phyloP scores from a whole-genome alignment of 2,329 filamentous ascomycete genomes.

The Alternaria tenuissima region DNA sequence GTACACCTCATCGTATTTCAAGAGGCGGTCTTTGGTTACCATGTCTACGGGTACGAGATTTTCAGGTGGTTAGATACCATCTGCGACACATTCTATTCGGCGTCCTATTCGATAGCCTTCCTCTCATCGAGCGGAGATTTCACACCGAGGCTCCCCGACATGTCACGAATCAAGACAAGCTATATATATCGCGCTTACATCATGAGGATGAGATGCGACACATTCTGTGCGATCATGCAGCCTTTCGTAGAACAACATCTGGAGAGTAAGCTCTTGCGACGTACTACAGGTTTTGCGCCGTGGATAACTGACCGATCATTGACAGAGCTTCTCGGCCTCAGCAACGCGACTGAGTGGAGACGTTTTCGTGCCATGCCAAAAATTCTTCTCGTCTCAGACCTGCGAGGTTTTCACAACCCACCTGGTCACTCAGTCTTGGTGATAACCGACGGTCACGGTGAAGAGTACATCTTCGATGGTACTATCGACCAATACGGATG shows the following conservation, averaged over 20 bases:
- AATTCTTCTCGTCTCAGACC: background rate
- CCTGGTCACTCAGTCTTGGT: background rate
- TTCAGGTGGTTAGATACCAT: background rate
- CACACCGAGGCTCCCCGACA: background rate
- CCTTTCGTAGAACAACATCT: background rate
- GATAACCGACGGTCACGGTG: background rate
- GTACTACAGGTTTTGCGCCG: background rate
- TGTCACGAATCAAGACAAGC: background rate
- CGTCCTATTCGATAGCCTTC: background rate
- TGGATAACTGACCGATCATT: background rate
- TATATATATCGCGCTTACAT: background rate
- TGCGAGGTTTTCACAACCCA: background rate
- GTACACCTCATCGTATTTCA: constrained; percentile 4
- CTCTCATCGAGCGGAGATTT: background rate
- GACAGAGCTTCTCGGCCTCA: background rate
- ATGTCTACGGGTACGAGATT: background rate
- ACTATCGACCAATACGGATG: constrained; percentile 2
- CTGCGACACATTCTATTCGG: background rate
- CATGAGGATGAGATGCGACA: background rate
- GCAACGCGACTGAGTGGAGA: background rate
- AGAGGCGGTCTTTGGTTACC: constrained; percentile 1
- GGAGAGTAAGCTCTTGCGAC: background rate
- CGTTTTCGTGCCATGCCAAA: background rate
- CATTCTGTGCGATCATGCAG: background rate
- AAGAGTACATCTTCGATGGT: background rate